These are phyloP conservation scores for Acmispon strigosus DNA, from an alignment of 306 rosid species.

Conservation along the genomic window DNA sequence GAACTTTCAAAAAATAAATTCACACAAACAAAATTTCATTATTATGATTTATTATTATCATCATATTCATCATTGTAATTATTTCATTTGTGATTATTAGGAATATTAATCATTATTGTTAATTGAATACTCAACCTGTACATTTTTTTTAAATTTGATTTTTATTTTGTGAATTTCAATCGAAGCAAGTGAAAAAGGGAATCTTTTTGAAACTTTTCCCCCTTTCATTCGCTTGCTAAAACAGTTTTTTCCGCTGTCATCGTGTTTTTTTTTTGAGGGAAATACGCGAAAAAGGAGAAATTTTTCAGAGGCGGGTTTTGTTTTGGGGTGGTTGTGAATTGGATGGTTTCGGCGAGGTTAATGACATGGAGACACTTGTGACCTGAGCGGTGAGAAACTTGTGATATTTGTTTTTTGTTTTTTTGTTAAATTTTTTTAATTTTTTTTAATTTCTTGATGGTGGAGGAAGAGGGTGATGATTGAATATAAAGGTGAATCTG, in stretches of 20 bases:
- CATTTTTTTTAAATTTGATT: not conserved
- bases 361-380: slow-evolving; percentile 44
- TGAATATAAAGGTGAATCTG: slow-evolving; percentile 27
- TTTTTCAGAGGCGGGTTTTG: slow-evolving; percentile 14
- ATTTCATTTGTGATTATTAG: slow-evolving; percentile 11
- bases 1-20: not conserved
- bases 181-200: not conserved
- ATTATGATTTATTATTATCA: not conserved
- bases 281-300: not conserved
- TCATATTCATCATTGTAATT: not conserved
- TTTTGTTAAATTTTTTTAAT: not conserved
- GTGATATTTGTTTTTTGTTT: not conserved
- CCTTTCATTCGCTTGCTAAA: not conserved
- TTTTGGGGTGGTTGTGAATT: slow-evolving; percentile 23
- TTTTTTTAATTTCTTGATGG: not conserved
- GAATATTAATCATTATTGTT: not conserved
- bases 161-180: slow-evolving; percentile 23
- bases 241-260: slow-evolving; percentile 16
- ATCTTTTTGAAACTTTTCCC: not conserved
- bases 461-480: slow-evolving; percentile 52
- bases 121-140: not conserved
- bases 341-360: slow-evolving; percentile 29
- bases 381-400: slow-evolving; percentile 14
- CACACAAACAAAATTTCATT: not conserved
- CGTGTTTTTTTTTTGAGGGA: not conserved